These are phyloP conservation scores for Epipyxis sp. DNA, from an alignment of 108 stramenopile genomes.

Conservation along the genomic window DNA sequence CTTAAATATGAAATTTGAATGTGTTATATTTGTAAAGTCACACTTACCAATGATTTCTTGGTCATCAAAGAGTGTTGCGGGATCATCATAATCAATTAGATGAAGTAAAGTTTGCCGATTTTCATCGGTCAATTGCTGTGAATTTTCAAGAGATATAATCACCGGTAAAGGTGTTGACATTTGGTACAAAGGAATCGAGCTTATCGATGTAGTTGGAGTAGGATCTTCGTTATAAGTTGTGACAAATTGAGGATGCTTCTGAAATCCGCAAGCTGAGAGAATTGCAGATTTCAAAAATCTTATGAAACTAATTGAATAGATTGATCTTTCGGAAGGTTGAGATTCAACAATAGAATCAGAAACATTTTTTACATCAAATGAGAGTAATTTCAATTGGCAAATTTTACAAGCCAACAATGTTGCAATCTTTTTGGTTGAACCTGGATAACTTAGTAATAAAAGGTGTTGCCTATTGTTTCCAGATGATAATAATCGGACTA, in stretches of 20 bases:
- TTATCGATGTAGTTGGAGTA: not conserved
- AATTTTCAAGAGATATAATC: not conserved
- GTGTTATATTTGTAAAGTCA: not conserved
- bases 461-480: not conserved
- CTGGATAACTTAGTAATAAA: not conserved
- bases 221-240: too few species aligned
- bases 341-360: not conserved
- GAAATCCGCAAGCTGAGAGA: not conserved
- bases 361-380: not conserved
- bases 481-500: constrained; percentile 5
- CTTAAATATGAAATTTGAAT: too few species aligned
- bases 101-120: not conserved
- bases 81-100: constrained; percentile 13
- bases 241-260: too few species aligned
- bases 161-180: not conserved
- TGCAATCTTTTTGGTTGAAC: not conserved
- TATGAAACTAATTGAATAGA: not conserved
- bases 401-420: not conserved
- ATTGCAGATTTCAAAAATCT: not conserved
- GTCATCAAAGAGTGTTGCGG: constrained; percentile 1
- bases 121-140: not conserved
- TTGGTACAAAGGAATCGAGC: not conserved
- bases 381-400: not conserved
- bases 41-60: constrained; percentile 6
- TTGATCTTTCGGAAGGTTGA: not conserved